phyloP scores from a whole-genome alignment of 2,329 filamentous ascomycete genomes.

The Ophiostoma fasciatum region DNA sequence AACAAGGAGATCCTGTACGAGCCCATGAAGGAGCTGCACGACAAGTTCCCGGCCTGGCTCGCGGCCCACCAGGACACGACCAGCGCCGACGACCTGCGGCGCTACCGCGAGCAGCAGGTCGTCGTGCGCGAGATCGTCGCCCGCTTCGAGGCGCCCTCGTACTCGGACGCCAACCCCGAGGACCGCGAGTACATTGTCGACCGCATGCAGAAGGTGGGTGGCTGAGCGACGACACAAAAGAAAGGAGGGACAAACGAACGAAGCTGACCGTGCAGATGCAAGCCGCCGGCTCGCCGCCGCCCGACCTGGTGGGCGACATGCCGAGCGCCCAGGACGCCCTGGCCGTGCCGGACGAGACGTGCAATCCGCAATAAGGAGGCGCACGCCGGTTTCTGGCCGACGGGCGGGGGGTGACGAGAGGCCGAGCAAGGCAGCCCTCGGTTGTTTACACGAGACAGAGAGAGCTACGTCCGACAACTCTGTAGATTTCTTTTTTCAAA shows the following conservation, averaged over 20 bases:
- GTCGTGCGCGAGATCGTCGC: conserved; percentile 75
- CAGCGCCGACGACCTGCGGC: conserved; percentile 54
- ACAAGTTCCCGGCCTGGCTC: conserved; percentile 87
- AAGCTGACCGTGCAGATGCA: conserved; percentile 60
- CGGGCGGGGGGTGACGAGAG: too few species aligned
- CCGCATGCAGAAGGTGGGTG: conserved; percentile 83
- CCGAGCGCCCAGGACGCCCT: conserved; percentile 63
- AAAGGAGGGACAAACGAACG: conserved; percentile 6
- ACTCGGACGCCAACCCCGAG: conserved; percentile 64
- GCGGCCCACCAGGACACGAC: conserved; percentile 55
- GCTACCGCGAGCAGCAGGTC: conserved; percentile 67
- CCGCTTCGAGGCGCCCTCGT: conserved; percentile 72
- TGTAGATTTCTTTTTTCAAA: too few species aligned
- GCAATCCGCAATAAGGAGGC: conserved; percentile 49
- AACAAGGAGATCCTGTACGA: conserved; percentile 98
- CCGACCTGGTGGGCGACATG: conserved; percentile 84
- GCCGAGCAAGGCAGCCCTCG: too few species aligned
- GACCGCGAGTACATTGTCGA: conserved; percentile 92
- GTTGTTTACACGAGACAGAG: too few species aligned
- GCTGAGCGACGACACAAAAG: neutral
- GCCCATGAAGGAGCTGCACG: conserved; percentile 92
- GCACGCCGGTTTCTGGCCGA: too few species aligned
- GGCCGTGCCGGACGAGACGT: conserved; percentile 44
- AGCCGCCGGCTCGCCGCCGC: conserved; percentile 77
- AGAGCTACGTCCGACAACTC: too few species aligned